Evolutionary conservation across 768 basidiomycete genomes (phyloP).

Genomic region (Hortiboletus flavorubellus): DNA sequence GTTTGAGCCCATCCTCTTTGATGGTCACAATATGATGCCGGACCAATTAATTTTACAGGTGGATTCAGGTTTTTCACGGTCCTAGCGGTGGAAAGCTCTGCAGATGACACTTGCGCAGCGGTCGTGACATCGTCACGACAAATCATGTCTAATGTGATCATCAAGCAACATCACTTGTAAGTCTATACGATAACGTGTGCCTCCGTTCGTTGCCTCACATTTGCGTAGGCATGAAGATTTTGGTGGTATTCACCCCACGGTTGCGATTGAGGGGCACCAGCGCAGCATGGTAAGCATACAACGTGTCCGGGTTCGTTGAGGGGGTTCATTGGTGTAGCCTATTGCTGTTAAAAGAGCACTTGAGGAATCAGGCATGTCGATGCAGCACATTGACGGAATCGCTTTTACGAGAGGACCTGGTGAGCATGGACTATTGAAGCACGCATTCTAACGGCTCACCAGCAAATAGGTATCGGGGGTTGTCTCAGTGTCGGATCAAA

Average conservation of each 20-base stretch:
- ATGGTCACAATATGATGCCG: not conserved
- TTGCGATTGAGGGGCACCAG: slow-evolving; percentile 77
- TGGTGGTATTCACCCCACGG: slow-evolving; percentile 77
- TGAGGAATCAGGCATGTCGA: slow-evolving; percentile 53
- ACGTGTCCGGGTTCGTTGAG: not conserved
- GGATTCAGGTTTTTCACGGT: slow-evolving; percentile 41
- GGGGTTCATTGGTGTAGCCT: slow-evolving; percentile 47
- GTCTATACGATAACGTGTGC: too few relatives aligned
- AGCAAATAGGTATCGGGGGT: slow-evolving; percentile 61
- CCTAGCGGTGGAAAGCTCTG: slow-evolving; percentile 80
- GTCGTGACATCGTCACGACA: slow-evolving; percentile 68
- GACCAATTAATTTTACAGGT: not conserved
- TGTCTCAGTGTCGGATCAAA: slow-evolving; percentile 78
- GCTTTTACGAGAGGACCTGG: slow-evolving; percentile 91
- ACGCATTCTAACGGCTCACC: not conserved
- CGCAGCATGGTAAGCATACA: slow-evolving; percentile 58
- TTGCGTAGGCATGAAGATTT: slow-evolving; percentile 24
- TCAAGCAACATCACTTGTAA: slow-evolving; percentile 72
- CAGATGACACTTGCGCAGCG: slow-evolving; percentile 92
- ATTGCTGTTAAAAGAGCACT: slow-evolving; percentile 67
- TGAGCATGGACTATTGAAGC: slow-evolving; percentile 22
- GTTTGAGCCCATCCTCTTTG: not conserved
- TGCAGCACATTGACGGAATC: slow-evolving; percentile 74
- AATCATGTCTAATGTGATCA: slow-evolving; percentile 81
- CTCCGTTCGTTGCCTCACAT: not conserved